phyloP scores from a whole-genome alignment of 495 filamentous ascomycete genomes.

The Neurospora pannonica region DNA sequence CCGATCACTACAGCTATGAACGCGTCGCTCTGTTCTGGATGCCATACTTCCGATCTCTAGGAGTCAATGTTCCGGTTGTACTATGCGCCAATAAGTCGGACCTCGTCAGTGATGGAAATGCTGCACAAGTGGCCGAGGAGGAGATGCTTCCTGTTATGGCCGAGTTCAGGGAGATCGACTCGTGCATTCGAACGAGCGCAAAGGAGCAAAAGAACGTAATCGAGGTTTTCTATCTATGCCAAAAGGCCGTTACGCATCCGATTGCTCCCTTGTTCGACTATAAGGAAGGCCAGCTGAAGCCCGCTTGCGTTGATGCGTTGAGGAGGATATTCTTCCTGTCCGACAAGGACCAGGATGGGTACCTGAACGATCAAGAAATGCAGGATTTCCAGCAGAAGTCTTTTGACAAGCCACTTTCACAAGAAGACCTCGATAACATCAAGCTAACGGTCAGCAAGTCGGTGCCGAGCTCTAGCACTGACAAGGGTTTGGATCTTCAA shows the following conservation, averaged over 20 bases:
- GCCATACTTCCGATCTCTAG: slow-evolving; percentile 90
- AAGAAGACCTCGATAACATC: slow-evolving; percentile 77
- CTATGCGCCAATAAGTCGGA: slow-evolving; percentile 97
- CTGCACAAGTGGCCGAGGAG: slow-evolving; percentile 77
- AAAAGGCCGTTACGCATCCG: slow-evolving; percentile 96
- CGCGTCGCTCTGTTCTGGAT: slow-evolving; percentile 95
- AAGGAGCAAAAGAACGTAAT: slow-evolving; percentile 93
- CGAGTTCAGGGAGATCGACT: slow-evolving; percentile 98
- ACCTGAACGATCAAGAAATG: slow-evolving; percentile 81
- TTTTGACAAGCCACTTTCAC: slow-evolving; percentile 73
- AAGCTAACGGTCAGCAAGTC: slow-evolving; percentile 70
- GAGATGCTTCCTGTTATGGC: slow-evolving; percentile 98
- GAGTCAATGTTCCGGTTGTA: slow-evolving; percentile 96
- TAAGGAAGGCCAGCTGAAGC: slow-evolving; percentile 83
- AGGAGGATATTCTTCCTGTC: slow-evolving; percentile 89
- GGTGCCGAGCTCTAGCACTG: slow-evolving; percentile 50
- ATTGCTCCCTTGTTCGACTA: slow-evolving; percentile 95
- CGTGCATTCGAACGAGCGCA: slow-evolving; percentile 90
- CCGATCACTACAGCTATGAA: slow-evolving; percentile 98
- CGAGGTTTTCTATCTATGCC: slow-evolving; percentile 93
- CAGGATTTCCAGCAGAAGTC: slow-evolving; percentile 82
- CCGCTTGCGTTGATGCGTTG: slow-evolving; percentile 73
- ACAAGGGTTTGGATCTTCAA: slow-evolving; percentile 64
- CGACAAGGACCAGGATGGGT: slow-evolving; percentile 95
- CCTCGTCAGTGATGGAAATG: slow-evolving; percentile 51